Conservation (phyloP, 2,329 filamentous ascomycete genomes). For the Claviceps quebecensis region DNA sequence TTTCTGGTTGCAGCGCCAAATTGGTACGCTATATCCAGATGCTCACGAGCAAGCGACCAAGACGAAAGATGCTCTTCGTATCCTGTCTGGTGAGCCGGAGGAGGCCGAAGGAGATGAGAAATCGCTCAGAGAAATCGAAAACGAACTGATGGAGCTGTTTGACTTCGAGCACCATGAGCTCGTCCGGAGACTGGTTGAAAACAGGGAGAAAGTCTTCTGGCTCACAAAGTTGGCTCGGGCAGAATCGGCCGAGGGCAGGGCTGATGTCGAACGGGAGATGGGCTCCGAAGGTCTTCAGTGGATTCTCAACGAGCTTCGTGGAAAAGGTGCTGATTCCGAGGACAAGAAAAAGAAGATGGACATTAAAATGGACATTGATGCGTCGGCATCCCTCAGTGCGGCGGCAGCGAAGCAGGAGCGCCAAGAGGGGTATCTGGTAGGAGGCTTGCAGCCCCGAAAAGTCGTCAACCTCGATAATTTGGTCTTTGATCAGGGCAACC, state of each 20-base stretch:
- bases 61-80: conserved; percentile 68
- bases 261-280: conserved; percentile 80
- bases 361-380: conserved; percentile 91
- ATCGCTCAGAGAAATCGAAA: conserved; percentile 83
- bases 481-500: conserved; percentile 93
- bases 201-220: conserved; percentile 92
- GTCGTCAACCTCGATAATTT: conserved; percentile 91
- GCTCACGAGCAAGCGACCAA: conserved; percentile 90
- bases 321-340: conserved; percentile 48
- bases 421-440: conserved; percentile 55
- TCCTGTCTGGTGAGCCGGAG: conserved; percentile 62
- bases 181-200: conserved; percentile 79
- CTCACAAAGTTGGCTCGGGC: conserved; percentile 75
- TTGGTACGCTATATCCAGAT: conserved; percentile 77
- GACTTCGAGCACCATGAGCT: conserved; percentile 94
- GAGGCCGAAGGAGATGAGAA: conserved; percentile 65
- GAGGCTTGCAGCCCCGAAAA: conserved; percentile 74
- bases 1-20: conserved; percentile 91
- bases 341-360: conserved; percentile 57
- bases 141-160: conserved; percentile 95
- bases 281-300: conserved; percentile 70
- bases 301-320: conserved; percentile 78
- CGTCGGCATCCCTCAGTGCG: conserved; percentile 44
- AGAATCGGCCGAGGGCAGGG: conserved; percentile 63
- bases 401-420: conserved; percentile 38